phyloP scores from a whole-genome alignment of 306 rosid species.

The Carpinus fangiana region DNA sequence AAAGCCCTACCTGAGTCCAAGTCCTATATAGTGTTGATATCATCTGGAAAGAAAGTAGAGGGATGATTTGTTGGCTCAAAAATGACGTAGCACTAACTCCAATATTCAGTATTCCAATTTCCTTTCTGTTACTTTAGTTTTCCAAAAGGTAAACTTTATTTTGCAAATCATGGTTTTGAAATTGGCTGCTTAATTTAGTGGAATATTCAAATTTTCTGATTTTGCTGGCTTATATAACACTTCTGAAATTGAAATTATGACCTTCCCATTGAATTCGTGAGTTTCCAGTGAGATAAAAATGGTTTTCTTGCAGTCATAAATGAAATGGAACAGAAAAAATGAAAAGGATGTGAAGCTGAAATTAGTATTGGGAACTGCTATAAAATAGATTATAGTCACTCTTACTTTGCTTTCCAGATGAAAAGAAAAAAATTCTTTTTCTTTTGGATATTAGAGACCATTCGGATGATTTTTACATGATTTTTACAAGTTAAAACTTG shows the following conservation, averaged over 20 bases:
- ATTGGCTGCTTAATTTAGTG: not conserved
- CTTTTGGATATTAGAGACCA: not conserved
- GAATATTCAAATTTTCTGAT: not conserved
- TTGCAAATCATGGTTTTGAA: not conserved
- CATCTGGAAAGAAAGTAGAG: not conserved
- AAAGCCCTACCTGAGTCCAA: not conserved
- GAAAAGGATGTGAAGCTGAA: not conserved
- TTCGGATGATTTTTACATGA: not conserved
- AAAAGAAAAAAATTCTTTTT: not conserved
- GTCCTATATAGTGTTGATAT: not conserved
- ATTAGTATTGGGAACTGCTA: not conserved
- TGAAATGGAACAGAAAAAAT: not conserved
- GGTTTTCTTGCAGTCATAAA: not conserved
- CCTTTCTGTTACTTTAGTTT: not conserved
- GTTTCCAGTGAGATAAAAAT: not conserved
- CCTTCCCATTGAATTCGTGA: not conserved
- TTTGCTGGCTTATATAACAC: not conserved
- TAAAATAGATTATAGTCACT: not conserved
- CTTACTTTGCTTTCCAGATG: not conserved
- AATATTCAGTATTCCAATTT: not conserved
- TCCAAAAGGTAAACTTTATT: not conserved
- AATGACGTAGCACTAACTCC: not conserved
- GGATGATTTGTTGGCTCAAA: not conserved
- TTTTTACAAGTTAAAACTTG: not conserved
- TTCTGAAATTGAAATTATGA: too few species aligned